Base-by-base conservation (phyloP, 1,284 basidiomycete species). In the Fistulinella staudtii region DNA sequence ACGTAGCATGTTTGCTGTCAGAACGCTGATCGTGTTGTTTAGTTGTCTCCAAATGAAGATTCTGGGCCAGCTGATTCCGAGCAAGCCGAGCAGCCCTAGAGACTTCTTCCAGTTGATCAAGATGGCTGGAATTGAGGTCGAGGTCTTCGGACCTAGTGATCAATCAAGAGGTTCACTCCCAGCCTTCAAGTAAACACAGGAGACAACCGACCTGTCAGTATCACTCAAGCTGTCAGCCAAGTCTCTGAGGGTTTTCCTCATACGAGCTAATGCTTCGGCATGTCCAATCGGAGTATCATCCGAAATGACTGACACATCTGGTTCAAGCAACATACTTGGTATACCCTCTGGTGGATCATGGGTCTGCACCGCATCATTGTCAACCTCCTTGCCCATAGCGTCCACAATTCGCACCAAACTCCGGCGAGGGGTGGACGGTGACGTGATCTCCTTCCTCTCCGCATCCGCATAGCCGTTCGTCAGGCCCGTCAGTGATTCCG, bases 321-420 rank as follows among this genome's bases (percentile, higher is more conserved):
- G 46, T 47, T 75, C 63, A 47, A 54, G 45, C 11, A 41, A 53
- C 44, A 25, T 49, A 49, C 57, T 42, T 46, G 41, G 21, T 49
- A 45, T 44, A 41, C 34, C 46, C 17, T 46, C 42, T 27, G 45
- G 41, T 40, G 35, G 35, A 38, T 45, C 52, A 38, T 73, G 65
- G 25, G 80, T 29, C 36, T 45, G 41, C 34, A 25, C 11, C 8
- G 38, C 18, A 37, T 54, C 60, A 39, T n/a, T n/a, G n/a, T 74
- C 68, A 22, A 85, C 68, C 51, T 79, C 77, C 44, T 69, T 72
- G 9, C 82, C 84, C 76, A 83, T 79, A 2, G 80, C 79, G 56
- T 88, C 84, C 25, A 85, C 73, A 34, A 86, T 67, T 33, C 80
- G 75, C 30, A 85, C 69, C 18, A 62, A 54, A 52, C 71, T 75